Evolutionary conservation across 768 basidiomycete species (phyloP), one percentile per base, ranked within the genome.

Genomic region (Auriculariales sp.): DNA sequence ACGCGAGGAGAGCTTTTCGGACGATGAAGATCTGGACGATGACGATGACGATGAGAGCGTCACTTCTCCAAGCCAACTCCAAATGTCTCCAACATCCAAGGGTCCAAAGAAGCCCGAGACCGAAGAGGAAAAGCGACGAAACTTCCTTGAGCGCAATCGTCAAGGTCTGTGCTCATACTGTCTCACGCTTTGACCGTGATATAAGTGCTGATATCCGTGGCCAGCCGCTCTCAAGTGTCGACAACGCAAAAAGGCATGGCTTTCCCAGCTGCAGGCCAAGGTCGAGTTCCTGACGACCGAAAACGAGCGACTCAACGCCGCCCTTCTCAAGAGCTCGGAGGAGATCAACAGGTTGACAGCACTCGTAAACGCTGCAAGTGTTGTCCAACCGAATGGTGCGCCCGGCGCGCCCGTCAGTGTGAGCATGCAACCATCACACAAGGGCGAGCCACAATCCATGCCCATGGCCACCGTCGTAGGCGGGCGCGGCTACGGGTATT

Each of bases 171-270:
- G 45, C 50, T 15, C 33, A 53, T 36, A 6, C 44, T 30, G 17
- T 30, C 48, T 14, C 19, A 4, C 50, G 46, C 60, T 52, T 54
- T 28, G 11, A 30, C 28, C 45, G 10, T 49, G 1, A 57, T 27
- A 28, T 32, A 35, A 31, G 12, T 44, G 44, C 33, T 19, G 25
- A 1, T n/a, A 24, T 24, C 27, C 14, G 15, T 9, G 2, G 17
- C 6, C 58, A 97, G 94, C 95, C 53, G 95, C 95, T 4, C 79
- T 98, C 56, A 98, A 98, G 68, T 99, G 95, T 66, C 90, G 95
- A 30, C 95, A 99, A 62, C 85, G 95, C 52, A 99, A 99, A 68
- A 99, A 99, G 65, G 91, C 91, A 3, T 99, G 95, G 95, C 76
- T 98, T 12, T 74, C 81, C 27, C 82, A 87, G 54, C 72, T 99